Percentiles rank a stretch among this genome's conserved stretches.
These are phyloP conservation scores for Inga oerstediana DNA, from an alignment of 306 rosid genomes.

Conservation along the genomic window DNA sequence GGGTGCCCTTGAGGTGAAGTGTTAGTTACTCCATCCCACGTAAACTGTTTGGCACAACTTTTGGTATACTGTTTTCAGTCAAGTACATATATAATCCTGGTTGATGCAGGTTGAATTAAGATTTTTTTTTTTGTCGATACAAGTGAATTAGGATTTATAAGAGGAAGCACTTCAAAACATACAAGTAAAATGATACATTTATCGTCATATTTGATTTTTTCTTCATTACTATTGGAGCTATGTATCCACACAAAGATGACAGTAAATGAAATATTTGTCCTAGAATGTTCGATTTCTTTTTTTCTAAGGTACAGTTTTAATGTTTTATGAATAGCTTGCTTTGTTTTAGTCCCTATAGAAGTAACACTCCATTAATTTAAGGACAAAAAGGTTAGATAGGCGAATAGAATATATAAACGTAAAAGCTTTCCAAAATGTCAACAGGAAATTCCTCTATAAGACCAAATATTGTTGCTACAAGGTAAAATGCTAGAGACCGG, in stretches of 20 bases:
- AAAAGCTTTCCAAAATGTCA: conserved; percentile 21
- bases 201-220: conserved; percentile 18
- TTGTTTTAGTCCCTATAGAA: conserved; percentile 4
- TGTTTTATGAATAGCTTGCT: background rate
- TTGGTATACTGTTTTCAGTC: conserved; percentile 16
- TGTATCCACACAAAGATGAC: background rate
- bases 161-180: conserved; percentile 11
- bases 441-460: conserved; percentile 1
- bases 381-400: background rate
- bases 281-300: background rate
- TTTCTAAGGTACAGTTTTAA: background rate
- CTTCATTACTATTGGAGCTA: conserved; percentile 10
- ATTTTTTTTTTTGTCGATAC: background rate
- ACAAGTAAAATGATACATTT: conserved; percentile 12
- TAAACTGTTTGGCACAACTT: conserved; percentile 16
- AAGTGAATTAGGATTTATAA: conserved; percentile 31
- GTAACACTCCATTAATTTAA: background rate
- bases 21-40: conserved; percentile 20
- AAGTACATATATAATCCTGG: background rate
- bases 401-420: background rate
- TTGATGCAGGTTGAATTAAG: conserved; percentile 32
- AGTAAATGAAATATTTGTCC: background rate
- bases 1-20: conserved; percentile 76
- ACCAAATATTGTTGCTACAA: conserved; percentile 11
- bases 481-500: conserved; percentile 23